A percentile compares a stretch with the other conserved stretches of the same genome.
These are phyloP conservation scores for Leccinum laetum DNA, from an alignment of 1,284 basidiomycete species.

Conservation along the genomic window DNA sequence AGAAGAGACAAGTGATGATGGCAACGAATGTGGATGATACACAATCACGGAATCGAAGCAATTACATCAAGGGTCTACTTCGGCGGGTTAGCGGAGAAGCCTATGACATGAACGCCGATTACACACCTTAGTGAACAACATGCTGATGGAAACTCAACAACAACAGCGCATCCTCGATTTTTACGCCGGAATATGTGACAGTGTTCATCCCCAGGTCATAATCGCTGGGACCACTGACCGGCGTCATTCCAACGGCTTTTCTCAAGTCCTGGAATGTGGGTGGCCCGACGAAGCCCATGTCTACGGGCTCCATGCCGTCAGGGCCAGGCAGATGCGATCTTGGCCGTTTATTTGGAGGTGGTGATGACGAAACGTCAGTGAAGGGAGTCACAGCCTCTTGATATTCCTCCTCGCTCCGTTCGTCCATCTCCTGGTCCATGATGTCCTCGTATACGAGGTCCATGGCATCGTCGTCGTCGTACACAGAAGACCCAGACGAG, in stretches of 20 bases:
- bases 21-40: conserved; percentile 17
- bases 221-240: conserved; percentile 24
- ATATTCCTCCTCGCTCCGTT: conserved; percentile 64
- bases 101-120: not conserved
- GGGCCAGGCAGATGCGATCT: conserved; percentile 25
- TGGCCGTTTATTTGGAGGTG: conserved; percentile 35
- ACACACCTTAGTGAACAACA: conserved; percentile 48
- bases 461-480: conserved; percentile 43
- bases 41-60: conserved; percentile 17
- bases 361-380: conserved; percentile 55
- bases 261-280: conserved; percentile 28
- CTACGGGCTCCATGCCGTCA: conserved; percentile 28
- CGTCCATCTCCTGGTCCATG: conserved; percentile 44
- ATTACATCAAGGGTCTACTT: conserved; percentile 17
- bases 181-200: conserved; percentile 40
- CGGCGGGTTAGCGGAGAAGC: conserved; percentile 13
- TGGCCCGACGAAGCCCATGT: conserved; percentile 28
- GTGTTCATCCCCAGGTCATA: conserved; percentile 27
- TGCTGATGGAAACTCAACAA: conserved; percentile 71
- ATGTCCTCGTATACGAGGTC: conserved; percentile 36
- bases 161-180: conserved; percentile 65
- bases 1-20: conserved; percentile 9
- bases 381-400: conserved; percentile 73
- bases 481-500: conserved; percentile 51
- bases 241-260: conserved; percentile 26